Conservation (phyloP, 805 yeast genomes). For the Lachancea nothofagi region DNA sequence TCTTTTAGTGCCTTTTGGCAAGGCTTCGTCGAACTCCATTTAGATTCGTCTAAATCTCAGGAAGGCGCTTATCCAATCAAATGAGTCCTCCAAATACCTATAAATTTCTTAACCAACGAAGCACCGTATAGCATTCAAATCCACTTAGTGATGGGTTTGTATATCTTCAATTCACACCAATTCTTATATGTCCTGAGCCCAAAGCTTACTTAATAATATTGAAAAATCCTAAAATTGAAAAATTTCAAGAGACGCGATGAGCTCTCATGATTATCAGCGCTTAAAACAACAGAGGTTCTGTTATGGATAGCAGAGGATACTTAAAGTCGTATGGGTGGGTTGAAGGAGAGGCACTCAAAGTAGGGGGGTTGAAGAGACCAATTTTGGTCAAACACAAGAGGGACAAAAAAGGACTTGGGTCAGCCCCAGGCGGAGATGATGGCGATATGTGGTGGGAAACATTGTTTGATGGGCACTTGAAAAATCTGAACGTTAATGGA, state of each 20-base stretch:
- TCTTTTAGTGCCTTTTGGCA: neutral
- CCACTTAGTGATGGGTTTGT: no score
- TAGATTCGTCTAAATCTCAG: neutral
- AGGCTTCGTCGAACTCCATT: neutral
- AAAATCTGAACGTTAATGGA: slow-evolving; percentile 56
- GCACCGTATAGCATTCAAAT: no score
- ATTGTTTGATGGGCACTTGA: slow-evolving; percentile 87
- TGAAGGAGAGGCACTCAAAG: slow-evolving; percentile 78
- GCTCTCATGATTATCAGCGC: neutral
- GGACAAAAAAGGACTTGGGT: slow-evolving; percentile 88
- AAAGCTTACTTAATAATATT: no score
- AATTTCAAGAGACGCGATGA: slow-evolving; percentile 10
- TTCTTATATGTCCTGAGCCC: no score
- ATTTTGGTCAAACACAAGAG: slow-evolving; percentile 84
- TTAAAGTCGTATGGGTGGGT: slow-evolving; percentile 82
- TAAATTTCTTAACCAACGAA: no score
- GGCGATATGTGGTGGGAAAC: slow-evolving; percentile 97
- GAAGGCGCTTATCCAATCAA: no score
- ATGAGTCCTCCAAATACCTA: no score
- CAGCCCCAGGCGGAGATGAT: slow-evolving; percentile 56
- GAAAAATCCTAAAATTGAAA: slow-evolving; percentile 1
- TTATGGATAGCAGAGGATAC: slow-evolving; percentile 73
- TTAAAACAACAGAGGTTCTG: slow-evolving; percentile 25
- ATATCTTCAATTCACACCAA: no score
- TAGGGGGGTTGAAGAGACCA: slow-evolving; percentile 80